phyloP scores from a whole-genome alignment of 441 rosid genomes.

The Rhodomyrtus psidioides region DNA sequence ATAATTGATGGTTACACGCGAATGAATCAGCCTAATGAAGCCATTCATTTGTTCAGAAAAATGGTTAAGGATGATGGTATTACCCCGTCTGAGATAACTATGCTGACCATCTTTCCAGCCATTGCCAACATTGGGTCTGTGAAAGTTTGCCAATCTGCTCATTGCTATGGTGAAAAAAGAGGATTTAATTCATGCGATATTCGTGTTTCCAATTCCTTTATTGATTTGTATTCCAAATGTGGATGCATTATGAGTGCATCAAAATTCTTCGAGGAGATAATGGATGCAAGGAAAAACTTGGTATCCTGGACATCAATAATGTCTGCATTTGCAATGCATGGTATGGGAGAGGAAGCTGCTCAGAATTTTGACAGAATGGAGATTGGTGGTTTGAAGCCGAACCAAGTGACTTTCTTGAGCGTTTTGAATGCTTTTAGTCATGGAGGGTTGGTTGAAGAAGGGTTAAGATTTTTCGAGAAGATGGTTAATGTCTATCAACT shows the following conservation, averaged over 20 bases:
- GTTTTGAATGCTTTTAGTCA: slow-evolving; percentile 84
- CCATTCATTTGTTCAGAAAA: slow-evolving; percentile 52
- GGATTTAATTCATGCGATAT: slow-evolving; percentile 51
- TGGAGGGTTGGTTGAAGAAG: slow-evolving; percentile 75
- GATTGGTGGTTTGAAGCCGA: slow-evolving; percentile 45
- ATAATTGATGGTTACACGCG: slow-evolving; percentile 72
- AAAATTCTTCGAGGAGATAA: slow-evolving; percentile 44
- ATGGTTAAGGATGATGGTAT: slow-evolving; percentile 51
- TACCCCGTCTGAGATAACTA: slow-evolving; percentile 51
- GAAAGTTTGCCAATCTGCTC: slow-evolving; percentile 49
- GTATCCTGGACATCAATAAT: slow-evolving; percentile 85
- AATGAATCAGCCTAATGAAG: slow-evolving; percentile 34
- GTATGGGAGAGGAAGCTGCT: slow-evolving; percentile 70
- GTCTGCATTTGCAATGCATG: slow-evolving; percentile 72
- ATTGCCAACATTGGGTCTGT: slow-evolving; percentile 40
- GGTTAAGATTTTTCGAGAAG: slow-evolving; percentile 51
- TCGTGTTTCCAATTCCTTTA: slow-evolving; percentile 54
- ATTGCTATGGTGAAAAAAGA: slow-evolving; percentile 49
- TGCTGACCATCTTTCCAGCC: slow-evolving; percentile 64
- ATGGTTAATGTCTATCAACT: slow-evolving; percentile 46
- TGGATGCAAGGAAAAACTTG: slow-evolving; percentile 36
- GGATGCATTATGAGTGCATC: slow-evolving; percentile 55
- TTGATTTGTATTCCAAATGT: slow-evolving; percentile 70
- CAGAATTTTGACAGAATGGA: slow-evolving; percentile 48
- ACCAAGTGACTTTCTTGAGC: slow-evolving; percentile 64